A percentile compares a stretch with the other conserved stretches of the same genome.
These are phyloP conservation scores for Solanum lycopersicoides DNA, from an alignment of 257 asterid genomes.

Conservation along the genomic window DNA sequence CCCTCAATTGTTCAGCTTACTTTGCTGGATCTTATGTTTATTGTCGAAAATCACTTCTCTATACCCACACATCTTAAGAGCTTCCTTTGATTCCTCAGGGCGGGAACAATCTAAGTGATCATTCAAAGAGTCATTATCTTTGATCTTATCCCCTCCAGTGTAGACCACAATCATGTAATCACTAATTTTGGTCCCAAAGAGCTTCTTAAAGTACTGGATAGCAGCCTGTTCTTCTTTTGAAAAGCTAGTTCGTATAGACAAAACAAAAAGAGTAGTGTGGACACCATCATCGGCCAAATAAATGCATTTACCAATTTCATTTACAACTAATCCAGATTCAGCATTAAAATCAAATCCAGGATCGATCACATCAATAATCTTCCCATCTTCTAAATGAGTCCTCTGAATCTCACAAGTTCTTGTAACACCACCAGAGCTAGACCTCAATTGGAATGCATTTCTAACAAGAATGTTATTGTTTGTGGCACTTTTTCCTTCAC, in stretches of 20 bases:
- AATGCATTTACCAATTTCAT: constrained; percentile 58
- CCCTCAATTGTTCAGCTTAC: too few relatives aligned
- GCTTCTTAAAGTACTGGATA: constrained; percentile 21
- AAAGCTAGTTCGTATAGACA: not conserved
- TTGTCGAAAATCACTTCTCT: too few relatives aligned
- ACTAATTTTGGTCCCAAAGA: constrained; percentile 10
- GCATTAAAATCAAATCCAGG: constrained; percentile 57
- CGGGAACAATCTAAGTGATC: too few relatives aligned
- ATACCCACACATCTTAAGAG: not conserved
- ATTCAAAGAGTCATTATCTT: too few relatives aligned
- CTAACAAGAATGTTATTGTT: constrained; percentile 62
- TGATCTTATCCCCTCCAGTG: too few relatives aligned
- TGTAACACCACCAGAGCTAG: constrained; percentile 72
- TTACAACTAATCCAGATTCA: constrained; percentile 32
- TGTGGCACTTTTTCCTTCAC: constrained; percentile 84
- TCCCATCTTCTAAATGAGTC: constrained; percentile 45
- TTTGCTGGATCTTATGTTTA: too few relatives aligned
- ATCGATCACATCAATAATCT: constrained; percentile 63
- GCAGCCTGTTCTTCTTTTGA: too few relatives aligned
- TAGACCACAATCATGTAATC: too few relatives aligned
- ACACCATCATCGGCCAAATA: constrained; percentile 78
- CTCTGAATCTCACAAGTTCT: constrained; percentile 55
- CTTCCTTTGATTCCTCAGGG: too few relatives aligned
- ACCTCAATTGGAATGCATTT: constrained; percentile 48
- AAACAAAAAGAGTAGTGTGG: constrained; percentile 67